Percentiles rank a stretch among this genome's conserved stretches.
These are phyloP conservation scores for Salix exigua DNA, from an alignment of 345 rosid species.

Conservation along the genomic window DNA sequence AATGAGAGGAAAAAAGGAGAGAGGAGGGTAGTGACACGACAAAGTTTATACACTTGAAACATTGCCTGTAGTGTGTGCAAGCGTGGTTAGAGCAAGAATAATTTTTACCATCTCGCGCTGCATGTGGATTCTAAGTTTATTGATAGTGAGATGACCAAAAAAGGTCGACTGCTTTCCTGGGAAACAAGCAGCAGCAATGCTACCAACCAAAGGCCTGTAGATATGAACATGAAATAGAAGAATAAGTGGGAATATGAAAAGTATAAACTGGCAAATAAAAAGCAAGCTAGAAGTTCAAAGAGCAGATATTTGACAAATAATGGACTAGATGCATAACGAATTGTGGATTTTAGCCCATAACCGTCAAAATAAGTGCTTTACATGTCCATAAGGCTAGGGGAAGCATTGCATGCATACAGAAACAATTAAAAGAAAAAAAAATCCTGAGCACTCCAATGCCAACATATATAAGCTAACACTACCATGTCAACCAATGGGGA, in stretches of 20 bases:
- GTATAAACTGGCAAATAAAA: too few species aligned
- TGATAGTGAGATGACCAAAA: slow-evolving; percentile 61
- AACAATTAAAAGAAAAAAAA: neutral
- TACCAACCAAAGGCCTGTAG: slow-evolving; percentile 76
- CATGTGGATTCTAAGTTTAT: slow-evolving; percentile 37
- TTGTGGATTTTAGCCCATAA: neutral
- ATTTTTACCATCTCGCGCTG: slow-evolving; percentile 53
- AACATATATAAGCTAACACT: neutral
- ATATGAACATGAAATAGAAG: neutral
- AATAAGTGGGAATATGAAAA: neutral
- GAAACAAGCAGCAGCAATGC: slow-evolving; percentile 47
- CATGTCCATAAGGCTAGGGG: neutral
- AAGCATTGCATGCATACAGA: neutral
- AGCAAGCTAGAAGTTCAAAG: neutral
- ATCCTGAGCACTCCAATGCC: too few species aligned
- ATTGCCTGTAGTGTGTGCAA: neutral
- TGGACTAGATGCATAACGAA: neutral
- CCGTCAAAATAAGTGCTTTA: neutral
- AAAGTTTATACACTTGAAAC: neutral
- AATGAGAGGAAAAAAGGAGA: neutral
- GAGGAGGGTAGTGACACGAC: neutral
- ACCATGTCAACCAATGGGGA: neutral
- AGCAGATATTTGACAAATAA: neutral
- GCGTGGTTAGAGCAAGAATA: slow-evolving; percentile 1
- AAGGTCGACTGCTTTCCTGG: slow-evolving; percentile 45